These are phyloP conservation scores for Mortierella alpina DNA, from an alignment of 192 early-diverging fungal species.

Conservation along the genomic window DNA sequence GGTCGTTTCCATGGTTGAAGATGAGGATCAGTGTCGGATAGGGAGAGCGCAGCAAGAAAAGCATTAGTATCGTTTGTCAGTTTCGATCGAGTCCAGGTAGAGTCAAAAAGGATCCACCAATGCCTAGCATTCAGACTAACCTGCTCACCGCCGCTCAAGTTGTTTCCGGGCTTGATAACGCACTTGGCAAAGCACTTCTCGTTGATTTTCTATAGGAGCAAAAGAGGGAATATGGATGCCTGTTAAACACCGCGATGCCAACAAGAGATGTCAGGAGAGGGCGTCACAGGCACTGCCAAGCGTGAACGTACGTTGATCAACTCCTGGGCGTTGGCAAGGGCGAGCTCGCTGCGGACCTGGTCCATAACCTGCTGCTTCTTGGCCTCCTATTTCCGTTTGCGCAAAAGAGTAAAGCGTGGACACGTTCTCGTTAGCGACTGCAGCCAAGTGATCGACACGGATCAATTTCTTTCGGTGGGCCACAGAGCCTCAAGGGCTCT, in stretches of 20 bases:
- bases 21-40: neutral
- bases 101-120: too few species aligned
- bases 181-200: conserved; percentile 90
- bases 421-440: neutral
- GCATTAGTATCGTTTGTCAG: too few species aligned
- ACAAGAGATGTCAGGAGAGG: neutral
- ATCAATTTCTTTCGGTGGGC: neutral
- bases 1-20: neutral
- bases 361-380: conserved; percentile 83
- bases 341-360: conserved; percentile 80
- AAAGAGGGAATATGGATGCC: neutral
- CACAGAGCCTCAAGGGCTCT: neutral
- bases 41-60: too few species aligned
- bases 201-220: conserved; percentile 78
- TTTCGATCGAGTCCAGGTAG: too few species aligned
- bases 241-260: too few species aligned
- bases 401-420: neutral
- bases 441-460: neutral
- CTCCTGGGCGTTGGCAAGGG: conserved; percentile 85
- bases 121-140: conserved; percentile 37
- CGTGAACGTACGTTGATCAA: conserved; percentile 72
- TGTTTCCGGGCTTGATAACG: conserved; percentile 77
- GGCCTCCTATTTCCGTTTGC: conserved; percentile 29
- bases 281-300: neutral
- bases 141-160: conserved; percentile 76